A percentile compares a stretch with the other conserved stretches of the same genome.
phyloP scores from a whole-genome alignment of 176 grass and related monocot genomes.

The Aegilops sharonensis region DNA sequence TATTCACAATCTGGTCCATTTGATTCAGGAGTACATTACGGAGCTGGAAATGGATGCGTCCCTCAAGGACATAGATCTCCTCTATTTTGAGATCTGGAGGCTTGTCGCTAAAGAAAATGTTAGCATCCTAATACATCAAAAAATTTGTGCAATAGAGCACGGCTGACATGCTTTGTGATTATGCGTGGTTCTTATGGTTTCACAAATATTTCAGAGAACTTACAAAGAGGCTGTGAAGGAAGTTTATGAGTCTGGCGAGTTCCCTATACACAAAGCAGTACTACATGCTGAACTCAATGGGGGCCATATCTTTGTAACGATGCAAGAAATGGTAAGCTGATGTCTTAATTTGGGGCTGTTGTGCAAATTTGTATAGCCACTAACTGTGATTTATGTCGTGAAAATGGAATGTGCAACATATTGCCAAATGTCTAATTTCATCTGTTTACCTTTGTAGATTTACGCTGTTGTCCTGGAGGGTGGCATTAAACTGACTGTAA shows the following conservation, averaged over 20 bases:
- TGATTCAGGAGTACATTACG: background rate
- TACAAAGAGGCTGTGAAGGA: background rate
- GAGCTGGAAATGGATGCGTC: background rate
- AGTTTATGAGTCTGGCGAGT: background rate
- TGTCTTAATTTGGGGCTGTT: background rate
- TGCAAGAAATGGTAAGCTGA: background rate
- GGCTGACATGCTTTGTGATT: background rate
- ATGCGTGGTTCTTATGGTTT: background rate
- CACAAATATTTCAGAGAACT: background rate
- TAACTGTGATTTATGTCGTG: background rate
- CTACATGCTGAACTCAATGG: background rate
- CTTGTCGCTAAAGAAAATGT: conserved; percentile 2
- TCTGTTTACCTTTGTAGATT: background rate
- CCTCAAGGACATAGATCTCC: background rate
- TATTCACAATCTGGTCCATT: background rate
- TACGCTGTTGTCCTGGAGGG: background rate
- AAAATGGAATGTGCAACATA: background rate
- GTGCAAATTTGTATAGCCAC: background rate
- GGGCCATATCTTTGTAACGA: background rate
- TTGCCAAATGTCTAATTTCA: background rate
- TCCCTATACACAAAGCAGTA: background rate
- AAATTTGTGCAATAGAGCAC: background rate
- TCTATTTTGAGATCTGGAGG: conserved; percentile 18
- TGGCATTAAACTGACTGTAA: background rate
- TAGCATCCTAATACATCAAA: background rate